Evolutionary conservation across 164 flowering plant species (phyloP).

Genomic region (Liriodendron chinense): DNA sequence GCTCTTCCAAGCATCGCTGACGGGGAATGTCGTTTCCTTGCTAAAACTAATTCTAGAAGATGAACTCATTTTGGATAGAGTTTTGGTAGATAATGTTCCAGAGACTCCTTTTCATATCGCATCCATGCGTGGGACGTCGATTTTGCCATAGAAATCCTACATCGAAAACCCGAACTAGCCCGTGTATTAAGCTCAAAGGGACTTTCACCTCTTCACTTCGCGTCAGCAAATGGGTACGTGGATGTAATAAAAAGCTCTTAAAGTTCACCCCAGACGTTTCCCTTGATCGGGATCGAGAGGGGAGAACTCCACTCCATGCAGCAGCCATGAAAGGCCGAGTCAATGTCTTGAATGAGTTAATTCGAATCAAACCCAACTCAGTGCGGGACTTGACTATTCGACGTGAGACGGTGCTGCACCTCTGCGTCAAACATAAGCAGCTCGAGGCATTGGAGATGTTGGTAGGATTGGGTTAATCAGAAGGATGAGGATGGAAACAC

Average conservation of each 20-base stretch:
- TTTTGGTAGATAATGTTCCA: not conserved
- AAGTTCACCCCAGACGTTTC: not conserved
- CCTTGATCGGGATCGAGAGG: not conserved
- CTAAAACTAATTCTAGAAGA: not conserved
- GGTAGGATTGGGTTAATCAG: not conserved
- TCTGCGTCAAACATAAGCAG: not conserved
- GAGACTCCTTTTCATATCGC: not conserved
- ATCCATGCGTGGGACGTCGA: not conserved
- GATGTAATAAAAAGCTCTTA: not conserved
- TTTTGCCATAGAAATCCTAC: not conserved
- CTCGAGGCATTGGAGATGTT: not conserved
- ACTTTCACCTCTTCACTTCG: not conserved
- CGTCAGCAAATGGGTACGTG: not conserved
- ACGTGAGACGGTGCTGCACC: not conserved
- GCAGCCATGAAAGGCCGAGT: conserved; percentile 28
- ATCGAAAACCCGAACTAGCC: not conserved
- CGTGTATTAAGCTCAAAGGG: not conserved
- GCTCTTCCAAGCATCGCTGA: not conserved
- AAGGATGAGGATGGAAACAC: not conserved
- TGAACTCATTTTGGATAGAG: not conserved
- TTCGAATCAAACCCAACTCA: not conserved
- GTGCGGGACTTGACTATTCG: not conserved
- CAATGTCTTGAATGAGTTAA: conserved; percentile 20
- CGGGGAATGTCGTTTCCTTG: not conserved
- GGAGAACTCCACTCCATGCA: not conserved